Conservation (phyloP, 164 flowering plant species). For the Annona cherimola region DNA sequence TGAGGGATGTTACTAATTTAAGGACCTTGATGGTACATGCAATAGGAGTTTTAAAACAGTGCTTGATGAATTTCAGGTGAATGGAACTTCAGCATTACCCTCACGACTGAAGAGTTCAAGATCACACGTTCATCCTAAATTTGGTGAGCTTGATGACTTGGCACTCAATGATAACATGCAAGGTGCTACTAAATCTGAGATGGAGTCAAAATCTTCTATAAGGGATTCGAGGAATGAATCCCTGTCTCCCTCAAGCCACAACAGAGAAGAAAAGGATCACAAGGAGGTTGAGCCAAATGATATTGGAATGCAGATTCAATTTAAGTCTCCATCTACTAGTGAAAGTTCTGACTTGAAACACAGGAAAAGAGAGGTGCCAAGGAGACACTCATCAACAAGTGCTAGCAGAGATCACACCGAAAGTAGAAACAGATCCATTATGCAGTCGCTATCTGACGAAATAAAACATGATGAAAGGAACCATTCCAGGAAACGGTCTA, state of each 20-base stretch:
- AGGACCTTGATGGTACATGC: constrained; percentile 3
- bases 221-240: constrained; percentile 10
- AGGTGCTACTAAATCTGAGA: constrained; percentile 23
- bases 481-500: constrained; percentile 32
- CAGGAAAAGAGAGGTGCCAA: constrained; percentile 14
- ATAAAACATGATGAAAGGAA: constrained; percentile 18
- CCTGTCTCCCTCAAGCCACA: constrained; percentile 21
- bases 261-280: constrained; percentile 11
- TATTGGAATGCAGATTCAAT: constrained; percentile 10
- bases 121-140: constrained; percentile 1
- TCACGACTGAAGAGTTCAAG: background rate
- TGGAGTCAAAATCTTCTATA: constrained; percentile 5
- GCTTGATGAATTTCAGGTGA: constrained; percentile 6
- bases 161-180: background rate
- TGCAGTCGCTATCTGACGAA: constrained; percentile 26
- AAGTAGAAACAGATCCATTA: constrained; percentile 17
- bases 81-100: background rate
- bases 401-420: constrained; percentile 9
- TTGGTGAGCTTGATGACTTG: constrained; percentile 4
- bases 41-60: background rate
- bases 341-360: constrained; percentile 12
- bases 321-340: constrained; percentile 15
- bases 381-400: constrained; percentile 6
- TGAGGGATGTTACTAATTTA: constrained; percentile 9
- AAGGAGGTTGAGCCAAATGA: constrained; percentile 14